These are phyloP conservation scores for Podospora pseudocomata DNA, from an alignment of 495 filamentous ascomycete genomes.

Conservation along the genomic window DNA sequence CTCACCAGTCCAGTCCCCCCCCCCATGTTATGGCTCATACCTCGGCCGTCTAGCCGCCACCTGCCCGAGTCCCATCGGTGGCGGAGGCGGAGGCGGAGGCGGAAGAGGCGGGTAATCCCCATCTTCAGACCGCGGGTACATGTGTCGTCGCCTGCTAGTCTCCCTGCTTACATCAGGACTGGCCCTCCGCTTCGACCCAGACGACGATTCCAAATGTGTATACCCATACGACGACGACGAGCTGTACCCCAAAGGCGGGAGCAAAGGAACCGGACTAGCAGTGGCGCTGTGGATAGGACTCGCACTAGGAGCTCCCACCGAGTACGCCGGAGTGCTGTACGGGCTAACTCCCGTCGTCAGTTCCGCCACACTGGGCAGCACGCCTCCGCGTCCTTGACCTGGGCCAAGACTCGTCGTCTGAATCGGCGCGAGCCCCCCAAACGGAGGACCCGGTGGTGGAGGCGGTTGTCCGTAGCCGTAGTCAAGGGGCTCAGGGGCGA, in stretches of 20 bases:
- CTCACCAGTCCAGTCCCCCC: neutral
- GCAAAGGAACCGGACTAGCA: constrained; percentile 42
- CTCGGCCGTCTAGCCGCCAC: constrained; percentile 2
- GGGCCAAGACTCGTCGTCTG: constrained; percentile 29
- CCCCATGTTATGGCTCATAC: constrained; percentile 4
- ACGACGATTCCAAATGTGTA: constrained; percentile 28
- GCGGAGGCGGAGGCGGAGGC: constrained; percentile 6
- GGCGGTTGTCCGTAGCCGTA: constrained; percentile 32
- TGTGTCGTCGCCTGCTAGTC: constrained; percentile 43
- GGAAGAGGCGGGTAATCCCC: constrained; percentile 17
- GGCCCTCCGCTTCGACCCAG: constrained; percentile 21
- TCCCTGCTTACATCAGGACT: constrained; percentile 30
- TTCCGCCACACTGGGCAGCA: constrained; percentile 52
- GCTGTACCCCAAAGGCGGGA: constrained; percentile 28
- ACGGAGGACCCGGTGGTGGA: neutral
- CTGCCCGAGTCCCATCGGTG: neutral
- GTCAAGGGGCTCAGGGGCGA: constrained; percentile 26
- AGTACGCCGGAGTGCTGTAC: constrained; percentile 52
- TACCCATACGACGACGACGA: constrained; percentile 29
- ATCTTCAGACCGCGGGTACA: constrained; percentile 32
- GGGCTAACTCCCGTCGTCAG: constrained; percentile 54
- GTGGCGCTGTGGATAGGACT: constrained; percentile 39
- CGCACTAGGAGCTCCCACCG: constrained; percentile 34
- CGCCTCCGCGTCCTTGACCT: constrained; percentile 26
- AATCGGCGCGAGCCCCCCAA: constrained; percentile 42